Evolutionary conservation across 352 stramenopile species (phyloP), one percentile per base, ranked within the genome.

Genomic region (Phytopythium montanum): DNA sequence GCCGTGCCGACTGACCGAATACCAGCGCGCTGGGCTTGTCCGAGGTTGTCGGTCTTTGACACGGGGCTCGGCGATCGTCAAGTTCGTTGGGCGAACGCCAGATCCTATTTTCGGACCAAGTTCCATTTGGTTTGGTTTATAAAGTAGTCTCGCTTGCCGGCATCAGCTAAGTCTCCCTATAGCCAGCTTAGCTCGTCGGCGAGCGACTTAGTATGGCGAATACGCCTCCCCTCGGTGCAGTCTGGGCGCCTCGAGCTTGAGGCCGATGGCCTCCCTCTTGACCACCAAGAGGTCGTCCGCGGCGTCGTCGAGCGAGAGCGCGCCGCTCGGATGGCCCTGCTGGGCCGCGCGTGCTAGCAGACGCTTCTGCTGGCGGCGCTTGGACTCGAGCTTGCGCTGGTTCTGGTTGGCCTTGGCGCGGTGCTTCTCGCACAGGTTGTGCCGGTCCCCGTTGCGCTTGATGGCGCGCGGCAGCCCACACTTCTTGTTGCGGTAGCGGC

Each of bases 331-430:
- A 52, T 36, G n/a, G 16, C 26, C 29, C 38, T 54, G 59, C 25
- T 60, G 53, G 45, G 54, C 53, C 23, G 34, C 45, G 6, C 70
- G 61, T 48, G 60, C 51, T 38, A 66, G 60, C 63, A 66, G 54
- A 12, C 66, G 70, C 63, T 90, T 90, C 60, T 87, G 70, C 28
- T 70, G 70, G 31, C 81, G 81, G n/a, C 81, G 77, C 63, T 94
- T 94, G 55, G 76, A 85, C 65, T 94, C 85, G 51, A 90, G 80
- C 56, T 90, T 90, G 62, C 81, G 80, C 57, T 94, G 81, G 66
- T 88, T 91, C 68, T 91, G 78, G 61, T 92, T 94, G 50, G 85
- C 85, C 56, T 87, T 87, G 51, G 69, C 63, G 29, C 79, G 75
- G 61, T 89, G 79, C 23, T 68, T 69, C 49, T 89, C 76, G 61